These are phyloP conservation scores for Colletotrichum australisinense DNA, from an alignment of 2,329 filamentous ascomycete genomes.

Conservation along the genomic window DNA sequence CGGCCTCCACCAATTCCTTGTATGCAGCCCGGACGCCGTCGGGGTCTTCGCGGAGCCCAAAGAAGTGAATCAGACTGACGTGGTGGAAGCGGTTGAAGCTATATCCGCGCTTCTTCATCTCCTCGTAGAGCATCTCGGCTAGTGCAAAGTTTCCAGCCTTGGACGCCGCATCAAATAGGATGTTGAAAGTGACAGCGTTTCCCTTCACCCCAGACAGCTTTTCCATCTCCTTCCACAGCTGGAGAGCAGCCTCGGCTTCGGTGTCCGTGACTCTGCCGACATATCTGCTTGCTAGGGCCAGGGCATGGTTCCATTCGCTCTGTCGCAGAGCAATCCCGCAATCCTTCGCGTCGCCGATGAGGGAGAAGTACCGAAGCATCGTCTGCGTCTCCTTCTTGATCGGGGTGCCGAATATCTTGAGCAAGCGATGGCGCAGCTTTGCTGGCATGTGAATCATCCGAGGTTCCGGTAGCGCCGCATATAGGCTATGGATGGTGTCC, in stretches of 20 bases:
- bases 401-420: constrained; percentile 76
- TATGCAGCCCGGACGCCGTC: constrained; percentile 82
- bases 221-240: constrained; percentile 93
- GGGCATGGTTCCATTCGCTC: constrained; percentile 85
- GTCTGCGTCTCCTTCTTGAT: constrained; percentile 65
- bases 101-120: constrained; percentile 79
- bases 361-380: constrained; percentile 85
- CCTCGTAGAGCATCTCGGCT: constrained; percentile 85
- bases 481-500: constrained; percentile 60
- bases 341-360: constrained; percentile 85
- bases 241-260: constrained; percentile 76
- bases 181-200: constrained; percentile 89
- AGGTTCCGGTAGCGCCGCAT: constrained; percentile 62
- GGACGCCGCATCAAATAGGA: constrained; percentile 88
- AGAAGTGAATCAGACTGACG: constrained; percentile 84
- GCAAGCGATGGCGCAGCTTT: constrained; percentile 69
- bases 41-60: constrained; percentile 80
- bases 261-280: constrained; percentile 67
- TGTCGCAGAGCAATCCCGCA: constrained; percentile 75
- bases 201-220: constrained; percentile 71
- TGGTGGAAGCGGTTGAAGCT: constrained; percentile 83
- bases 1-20: constrained; percentile 82
- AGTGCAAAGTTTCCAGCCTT: constrained; percentile 87
- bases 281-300: constrained; percentile 82
- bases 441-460: constrained; percentile 62